Evolutionary conservation across 805 yeast genomes (phyloP).

Genomic region (Ogataea trehaloabstinens): DNA sequence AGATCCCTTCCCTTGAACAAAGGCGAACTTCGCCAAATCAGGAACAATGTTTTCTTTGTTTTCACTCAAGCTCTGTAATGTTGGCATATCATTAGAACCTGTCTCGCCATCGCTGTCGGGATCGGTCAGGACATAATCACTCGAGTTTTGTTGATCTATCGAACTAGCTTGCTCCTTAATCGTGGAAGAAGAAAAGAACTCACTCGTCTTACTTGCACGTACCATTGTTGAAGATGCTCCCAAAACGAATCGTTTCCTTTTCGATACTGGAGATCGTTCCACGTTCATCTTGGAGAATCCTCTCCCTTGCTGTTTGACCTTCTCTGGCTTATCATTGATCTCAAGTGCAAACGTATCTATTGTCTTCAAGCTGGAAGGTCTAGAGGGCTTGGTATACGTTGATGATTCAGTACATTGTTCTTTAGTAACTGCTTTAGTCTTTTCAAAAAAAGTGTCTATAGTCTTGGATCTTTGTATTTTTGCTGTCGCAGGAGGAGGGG

Average conservation of each 20-base stretch:
- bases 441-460: slow-evolving; percentile 3
- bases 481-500: slow-evolving; percentile 1
- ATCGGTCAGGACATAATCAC: slow-evolving; percentile 30
- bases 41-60: slow-evolving; percentile 1
- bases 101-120: slow-evolving; percentile 24
- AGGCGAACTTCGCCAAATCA: background rate
- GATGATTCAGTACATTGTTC: background rate
- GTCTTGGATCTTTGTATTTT: slow-evolving; percentile 2
- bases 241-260: slow-evolving; percentile 26
- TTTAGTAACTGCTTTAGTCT: background rate
- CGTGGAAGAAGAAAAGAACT: slow-evolving; percentile 13
- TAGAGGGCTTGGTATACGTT: background rate
- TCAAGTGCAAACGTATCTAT: slow-evolving; percentile 1
- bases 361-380: background rate
- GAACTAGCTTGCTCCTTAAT: slow-evolving; percentile 1
- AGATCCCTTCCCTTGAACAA: background rate
- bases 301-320: background rate
- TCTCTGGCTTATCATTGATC: background rate
- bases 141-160: slow-evolving; percentile 20
- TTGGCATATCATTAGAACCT: background rate
- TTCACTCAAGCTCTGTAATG: background rate
- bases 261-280: slow-evolving; percentile 23
- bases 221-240: slow-evolving; percentile 8
- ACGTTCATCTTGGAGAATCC: background rate
- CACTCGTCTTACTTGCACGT: slow-evolving; percentile 11